Conservation (phyloP, 139 green algal genomes). For the Diplosphaera chodatii region DNA sequence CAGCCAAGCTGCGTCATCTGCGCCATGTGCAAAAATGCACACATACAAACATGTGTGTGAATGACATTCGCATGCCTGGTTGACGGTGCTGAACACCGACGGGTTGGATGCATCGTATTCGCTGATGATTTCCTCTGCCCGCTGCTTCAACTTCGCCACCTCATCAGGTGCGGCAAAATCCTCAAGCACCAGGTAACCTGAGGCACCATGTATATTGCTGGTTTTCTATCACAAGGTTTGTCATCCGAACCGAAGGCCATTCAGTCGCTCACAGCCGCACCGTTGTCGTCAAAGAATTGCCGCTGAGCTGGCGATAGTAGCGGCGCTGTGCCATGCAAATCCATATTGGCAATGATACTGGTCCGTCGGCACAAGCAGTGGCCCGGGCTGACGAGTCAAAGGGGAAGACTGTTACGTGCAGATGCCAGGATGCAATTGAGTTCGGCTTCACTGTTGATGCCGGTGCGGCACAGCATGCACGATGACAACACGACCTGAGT, state of each 20-base stretch:
- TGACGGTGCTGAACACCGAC: slow-evolving; percentile 49
- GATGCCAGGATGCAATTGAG: no score
- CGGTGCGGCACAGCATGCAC: no score
- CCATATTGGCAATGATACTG: not conserved
- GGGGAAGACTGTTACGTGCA: no score
- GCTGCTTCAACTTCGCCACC: slow-evolving; percentile 24
- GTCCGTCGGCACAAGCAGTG: not conserved
- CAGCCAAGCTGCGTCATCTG: no score
- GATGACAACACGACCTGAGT: no score
- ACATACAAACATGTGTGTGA: no score
- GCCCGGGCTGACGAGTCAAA: no score
- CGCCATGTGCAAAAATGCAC: no score
- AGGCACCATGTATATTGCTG: not conserved
- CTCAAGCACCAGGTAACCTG: slow-evolving; percentile 56
- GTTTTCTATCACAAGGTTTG: not conserved
- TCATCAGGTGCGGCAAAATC: slow-evolving; percentile 43
- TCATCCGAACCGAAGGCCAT: no score
- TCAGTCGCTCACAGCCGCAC: not conserved
- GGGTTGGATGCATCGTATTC: slow-evolving; percentile 26
- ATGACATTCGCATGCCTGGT: no score
- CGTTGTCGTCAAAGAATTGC: slow-evolving; percentile 12
- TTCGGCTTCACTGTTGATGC: no score
- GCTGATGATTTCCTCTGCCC: slow-evolving; percentile 41
- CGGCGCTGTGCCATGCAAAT: no score
- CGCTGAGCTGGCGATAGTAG: slow-evolving; percentile 22